These are phyloP conservation scores for Linnemannia exigua DNA, from an alignment of 192 early-diverging fungal species.

Conservation along the genomic window DNA sequence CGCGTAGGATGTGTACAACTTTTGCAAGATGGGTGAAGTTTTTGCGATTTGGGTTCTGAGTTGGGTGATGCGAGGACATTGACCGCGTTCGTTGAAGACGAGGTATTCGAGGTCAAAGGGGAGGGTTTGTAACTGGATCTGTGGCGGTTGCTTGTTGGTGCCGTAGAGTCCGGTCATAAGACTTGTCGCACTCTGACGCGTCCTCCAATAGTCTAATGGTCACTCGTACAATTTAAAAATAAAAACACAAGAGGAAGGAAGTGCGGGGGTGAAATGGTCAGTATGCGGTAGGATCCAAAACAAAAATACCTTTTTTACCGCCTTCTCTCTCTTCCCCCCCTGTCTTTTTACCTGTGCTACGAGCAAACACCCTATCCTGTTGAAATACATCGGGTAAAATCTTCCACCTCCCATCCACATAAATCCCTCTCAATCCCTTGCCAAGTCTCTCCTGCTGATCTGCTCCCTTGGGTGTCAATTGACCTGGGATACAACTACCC, in stretches of 20 bases:
- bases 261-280: background rate
- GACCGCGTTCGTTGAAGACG: constrained; percentile 3
- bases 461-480: constrained; percentile 27
- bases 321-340: background rate
- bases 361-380: background rate
- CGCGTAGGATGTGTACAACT: background rate
- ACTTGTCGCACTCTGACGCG: constrained; percentile 31
- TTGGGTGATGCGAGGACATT: constrained; percentile 9
- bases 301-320: background rate
- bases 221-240: too few species aligned
- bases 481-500: constrained; percentile 21
- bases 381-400: constrained; percentile 14
- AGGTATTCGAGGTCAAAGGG: constrained; percentile 24
- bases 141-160: background rate
- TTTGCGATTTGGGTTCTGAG: background rate
- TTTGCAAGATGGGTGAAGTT: background rate
- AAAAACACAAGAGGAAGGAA: too few species aligned
- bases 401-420: constrained; percentile 20
- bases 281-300: background rate
- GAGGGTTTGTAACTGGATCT: background rate
- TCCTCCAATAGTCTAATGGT: constrained; percentile 31
- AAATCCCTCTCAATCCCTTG: constrained; percentile 10
- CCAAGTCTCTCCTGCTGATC: constrained; percentile 26
- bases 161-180: constrained; percentile 30
- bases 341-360: constrained; percentile 23